Evolutionary conservation across 805 yeast species (phyloP), one percentile per base, ranked within the genome.

Genomic region (Danielia reshetovae): DNA sequence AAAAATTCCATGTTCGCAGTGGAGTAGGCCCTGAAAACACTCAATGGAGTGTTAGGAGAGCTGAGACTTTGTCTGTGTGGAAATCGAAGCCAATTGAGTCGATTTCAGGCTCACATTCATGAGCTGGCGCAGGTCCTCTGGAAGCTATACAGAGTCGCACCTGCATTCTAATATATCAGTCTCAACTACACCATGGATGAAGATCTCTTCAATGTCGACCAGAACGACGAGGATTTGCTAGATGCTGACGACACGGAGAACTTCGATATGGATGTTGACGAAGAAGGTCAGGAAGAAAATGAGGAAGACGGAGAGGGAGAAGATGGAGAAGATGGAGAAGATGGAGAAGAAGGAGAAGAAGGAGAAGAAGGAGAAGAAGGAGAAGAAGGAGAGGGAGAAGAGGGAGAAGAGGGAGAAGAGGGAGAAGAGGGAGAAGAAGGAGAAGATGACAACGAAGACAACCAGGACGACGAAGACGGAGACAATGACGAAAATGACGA

Each of bases 381-480:
- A 7, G 50, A 49, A 9, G 38, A 34, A 3, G 57, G 47, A 6
- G 53, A 36, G 4, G 43, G 42, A 14, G 55, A 46, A 5, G 52
- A 40, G 11, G 57, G 38, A 4, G 55, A 39, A 0, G 57, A 48
- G 4, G 56, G 47, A 1, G 55, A 43, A 2, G 55, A 49, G 4
- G 57, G 39, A 2, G 55, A 49, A 5, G 54, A 40, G 4, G 54
- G 50, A 2, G 58, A 43, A 3, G 55, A 45, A 1, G 52, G 36
- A 11, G 53, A 48, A 2, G 55, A 40, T 7, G 54, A 47, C 5
- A 54, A 45, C 5, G 57, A 41, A 2, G 58, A 48, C 5, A 56
- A 49, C 7, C 60, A 48, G 7, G 59, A 46, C 7, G 62, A 46
- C 5, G 61, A 51, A 1, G 58, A 54, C 10, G 59, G 47, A 7